Evolutionary conservation across 148 eudicot species (phyloP).

Genomic region (Euryodendron excelsum): DNA sequence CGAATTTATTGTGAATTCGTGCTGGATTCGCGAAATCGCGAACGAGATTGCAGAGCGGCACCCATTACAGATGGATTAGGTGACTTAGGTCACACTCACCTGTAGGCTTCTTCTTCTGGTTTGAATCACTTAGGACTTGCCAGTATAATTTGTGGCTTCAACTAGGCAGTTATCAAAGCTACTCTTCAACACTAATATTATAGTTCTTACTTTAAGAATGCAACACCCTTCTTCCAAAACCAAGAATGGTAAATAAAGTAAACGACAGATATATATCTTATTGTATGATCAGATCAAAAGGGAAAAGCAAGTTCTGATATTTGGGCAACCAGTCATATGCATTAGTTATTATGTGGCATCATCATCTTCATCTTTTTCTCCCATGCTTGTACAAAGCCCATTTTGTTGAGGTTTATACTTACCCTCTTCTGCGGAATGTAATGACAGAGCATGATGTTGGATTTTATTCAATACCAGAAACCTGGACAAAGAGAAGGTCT

Average conservation of each 20-base stretch:
- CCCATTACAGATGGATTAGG: no score
- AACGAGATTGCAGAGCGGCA: no score
- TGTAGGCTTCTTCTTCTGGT: conserved; percentile 7
- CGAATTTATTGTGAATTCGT: no score
- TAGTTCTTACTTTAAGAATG: neutral
- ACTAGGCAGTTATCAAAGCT: neutral
- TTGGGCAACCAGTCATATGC: neutral
- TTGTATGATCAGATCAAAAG: neutral
- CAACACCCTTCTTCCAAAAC: conserved; percentile 4
- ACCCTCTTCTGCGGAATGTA: neutral
- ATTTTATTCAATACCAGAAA: conserved; percentile 39
- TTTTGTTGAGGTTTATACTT: neutral
- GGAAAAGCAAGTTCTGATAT: conserved; percentile 4
- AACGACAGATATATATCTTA: neutral
- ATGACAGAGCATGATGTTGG: conserved; percentile 56
- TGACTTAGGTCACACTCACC: no score
- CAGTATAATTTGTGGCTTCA: neutral
- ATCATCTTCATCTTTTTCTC: neutral
- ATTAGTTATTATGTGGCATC: neutral
- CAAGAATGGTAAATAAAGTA: neutral
- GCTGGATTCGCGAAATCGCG: no score
- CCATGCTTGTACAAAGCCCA: neutral
- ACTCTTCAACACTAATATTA: neutral
- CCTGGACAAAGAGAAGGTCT: neutral
- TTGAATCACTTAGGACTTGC: neutral